A percentile compares a stretch with the other conserved stretches of the same genome.
These are phyloP conservation scores for Cajanus cajan DNA, from an alignment of 306 rosid genomes.

Conservation along the genomic window DNA sequence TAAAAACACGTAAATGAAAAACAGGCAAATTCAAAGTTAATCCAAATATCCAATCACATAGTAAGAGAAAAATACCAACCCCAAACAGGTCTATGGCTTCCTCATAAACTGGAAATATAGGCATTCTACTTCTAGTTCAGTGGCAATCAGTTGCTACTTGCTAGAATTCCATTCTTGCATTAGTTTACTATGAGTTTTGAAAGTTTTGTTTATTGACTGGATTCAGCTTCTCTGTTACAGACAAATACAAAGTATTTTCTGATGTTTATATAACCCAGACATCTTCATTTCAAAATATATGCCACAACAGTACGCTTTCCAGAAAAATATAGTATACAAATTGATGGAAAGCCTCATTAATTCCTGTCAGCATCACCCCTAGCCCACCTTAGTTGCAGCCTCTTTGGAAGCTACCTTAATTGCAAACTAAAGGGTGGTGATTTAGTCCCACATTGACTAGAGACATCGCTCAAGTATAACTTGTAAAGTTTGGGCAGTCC, in stretches of 20 bases:
- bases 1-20: not conserved
- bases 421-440: too few relatives aligned
- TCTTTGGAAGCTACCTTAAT: too few relatives aligned
- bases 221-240: not conserved
- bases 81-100: not conserved
- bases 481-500: too few relatives aligned
- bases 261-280: not conserved
- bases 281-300: not conserved
- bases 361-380: too few relatives aligned
- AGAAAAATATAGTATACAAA: too few relatives aligned
- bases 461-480: too few relatives aligned
- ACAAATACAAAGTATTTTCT: not conserved
- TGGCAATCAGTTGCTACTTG: not conserved
- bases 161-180: not conserved
- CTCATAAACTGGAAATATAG: not conserved
- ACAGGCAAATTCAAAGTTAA: not conserved
- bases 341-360: too few relatives aligned
- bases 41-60: not conserved
- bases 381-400: too few relatives aligned
- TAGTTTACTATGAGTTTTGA: not conserved
- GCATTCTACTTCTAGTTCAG: not conserved
- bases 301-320: not conserved
- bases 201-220: not conserved
- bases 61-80: conserved; percentile 1
- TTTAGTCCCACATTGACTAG: too few relatives aligned